Percentiles rank a stretch among this genome's conserved stretches.
These are phyloP conservation scores for Backusella liffmaniae DNA, from an alignment of 192 early-diverging fungal genomes.

Conservation along the genomic window DNA sequence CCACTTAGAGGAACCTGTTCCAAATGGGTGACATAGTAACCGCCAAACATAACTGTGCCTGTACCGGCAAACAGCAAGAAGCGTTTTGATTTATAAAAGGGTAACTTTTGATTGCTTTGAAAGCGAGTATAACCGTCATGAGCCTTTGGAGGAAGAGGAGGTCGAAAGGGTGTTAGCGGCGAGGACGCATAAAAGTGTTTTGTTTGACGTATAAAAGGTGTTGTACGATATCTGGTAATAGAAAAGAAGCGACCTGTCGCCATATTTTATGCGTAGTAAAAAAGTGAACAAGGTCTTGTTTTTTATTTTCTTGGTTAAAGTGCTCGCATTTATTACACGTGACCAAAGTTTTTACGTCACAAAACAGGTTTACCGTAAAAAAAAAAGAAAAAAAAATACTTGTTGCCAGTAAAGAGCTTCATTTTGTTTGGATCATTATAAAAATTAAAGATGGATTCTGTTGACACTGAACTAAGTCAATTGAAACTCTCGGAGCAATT, in stretches of 20 bases:
- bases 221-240: not conserved
- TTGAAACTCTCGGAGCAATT: constrained; percentile 33
- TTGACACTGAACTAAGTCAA: constrained; percentile 39
- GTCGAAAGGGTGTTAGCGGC: not conserved
- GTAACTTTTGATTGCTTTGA: not conserved
- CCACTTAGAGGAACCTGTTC: constrained; percentile 71
- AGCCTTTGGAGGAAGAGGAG: not conserved
- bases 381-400: not conserved
- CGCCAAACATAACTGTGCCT: constrained; percentile 40
- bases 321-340: not conserved
- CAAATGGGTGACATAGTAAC: constrained; percentile 70
- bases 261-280: not conserved
- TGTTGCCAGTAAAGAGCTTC: not conserved
- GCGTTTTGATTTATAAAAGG: constrained; percentile 25
- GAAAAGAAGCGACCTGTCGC: not conserved
- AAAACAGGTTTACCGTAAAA: not conserved
- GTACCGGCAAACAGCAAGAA: constrained; percentile 30
- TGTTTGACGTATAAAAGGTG: not conserved
- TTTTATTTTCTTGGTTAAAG: not conserved
- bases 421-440: not conserved
- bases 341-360: not conserved
- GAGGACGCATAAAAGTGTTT: not conserved
- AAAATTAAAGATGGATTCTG: constrained; percentile 13
- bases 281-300: not conserved
- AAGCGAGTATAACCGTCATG: not conserved